phyloP scores from a whole-genome alignment of 768 basidiomycete species.

The Pisolithus sp. region DNA sequence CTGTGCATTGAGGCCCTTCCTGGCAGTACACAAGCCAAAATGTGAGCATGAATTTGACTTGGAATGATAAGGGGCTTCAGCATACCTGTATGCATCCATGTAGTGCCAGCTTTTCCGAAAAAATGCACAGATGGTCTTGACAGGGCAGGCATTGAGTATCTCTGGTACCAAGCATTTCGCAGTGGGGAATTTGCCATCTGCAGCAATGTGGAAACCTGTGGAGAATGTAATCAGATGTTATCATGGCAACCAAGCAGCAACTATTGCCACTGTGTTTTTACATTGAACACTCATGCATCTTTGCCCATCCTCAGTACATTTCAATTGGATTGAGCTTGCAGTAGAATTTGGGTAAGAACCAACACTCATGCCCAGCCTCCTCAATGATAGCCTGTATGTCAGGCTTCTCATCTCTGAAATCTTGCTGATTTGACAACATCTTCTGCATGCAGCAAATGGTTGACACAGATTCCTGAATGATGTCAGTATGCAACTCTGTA shows the following conservation, averaged over 20 bases:
- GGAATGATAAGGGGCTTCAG: no score
- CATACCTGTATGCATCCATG: no score
- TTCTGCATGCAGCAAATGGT: slow-evolving; percentile 17
- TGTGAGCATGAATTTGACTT: neutral
- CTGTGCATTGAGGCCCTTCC: neutral
- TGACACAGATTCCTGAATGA: neutral
- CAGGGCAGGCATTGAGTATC: no score
- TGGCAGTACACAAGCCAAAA: neutral
- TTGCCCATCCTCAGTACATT: slow-evolving; percentile 6
- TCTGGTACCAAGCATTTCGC: slow-evolving; percentile 5
- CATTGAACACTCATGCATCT: slow-evolving; percentile 4
- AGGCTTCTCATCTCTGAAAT: slow-evolving; percentile 16
- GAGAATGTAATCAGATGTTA: no score
- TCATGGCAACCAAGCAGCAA: no score
- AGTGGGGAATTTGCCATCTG: slow-evolving; percentile 20
- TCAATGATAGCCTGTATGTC: slow-evolving; percentile 14
- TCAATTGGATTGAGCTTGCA: slow-evolving; percentile 10
- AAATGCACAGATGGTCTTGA: no score
- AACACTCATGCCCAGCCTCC: slow-evolving; percentile 13
- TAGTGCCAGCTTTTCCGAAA: no score
- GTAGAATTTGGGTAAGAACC: slow-evolving; percentile 12
- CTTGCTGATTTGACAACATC: slow-evolving; percentile 12
- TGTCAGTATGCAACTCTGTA: neutral
- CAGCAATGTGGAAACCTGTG: slow-evolving; percentile 15
- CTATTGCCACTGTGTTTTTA: no score